phyloP scores from a whole-genome alignment of 169 alveolate genomes.

The Cyclospora cayetanensis region DNA sequence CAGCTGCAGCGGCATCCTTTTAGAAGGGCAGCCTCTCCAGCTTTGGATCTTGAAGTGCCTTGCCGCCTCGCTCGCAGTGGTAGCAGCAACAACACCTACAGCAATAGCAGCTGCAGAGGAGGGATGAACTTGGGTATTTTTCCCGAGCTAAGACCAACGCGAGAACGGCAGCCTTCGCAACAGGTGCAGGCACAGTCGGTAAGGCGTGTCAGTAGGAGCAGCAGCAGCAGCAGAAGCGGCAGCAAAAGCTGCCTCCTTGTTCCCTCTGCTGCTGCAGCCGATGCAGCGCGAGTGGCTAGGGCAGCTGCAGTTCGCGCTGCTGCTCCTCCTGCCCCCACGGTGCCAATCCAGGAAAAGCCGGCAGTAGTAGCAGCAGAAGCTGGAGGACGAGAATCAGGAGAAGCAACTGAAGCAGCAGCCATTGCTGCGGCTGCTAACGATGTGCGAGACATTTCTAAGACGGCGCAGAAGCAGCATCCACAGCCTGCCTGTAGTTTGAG shows the following conservation, averaged over 20 bases:
- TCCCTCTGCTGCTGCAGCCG: background rate
- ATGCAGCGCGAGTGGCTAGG: background rate
- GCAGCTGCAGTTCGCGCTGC: background rate
- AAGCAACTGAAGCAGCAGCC: background rate
- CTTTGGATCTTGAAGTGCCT: background rate
- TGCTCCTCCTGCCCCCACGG: constrained; percentile 1
- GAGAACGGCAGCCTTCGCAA: background rate
- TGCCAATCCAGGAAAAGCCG: background rate
- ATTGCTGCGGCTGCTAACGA: constrained; percentile 21
- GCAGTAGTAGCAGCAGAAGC: background rate
- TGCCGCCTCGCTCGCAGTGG: background rate
- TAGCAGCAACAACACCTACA: constrained; percentile 1
- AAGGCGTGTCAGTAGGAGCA: background rate
- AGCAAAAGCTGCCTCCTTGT: background rate
- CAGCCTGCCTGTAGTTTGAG: too few species aligned
- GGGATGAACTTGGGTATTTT: background rate
- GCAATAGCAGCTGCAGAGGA: constrained; percentile 28
- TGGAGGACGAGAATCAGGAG: background rate
- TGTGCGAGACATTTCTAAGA: too few species aligned
- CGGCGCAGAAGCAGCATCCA: too few species aligned
- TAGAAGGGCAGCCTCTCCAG: background rate
- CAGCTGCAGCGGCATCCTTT: constrained; percentile 1
- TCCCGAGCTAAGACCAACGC: background rate
- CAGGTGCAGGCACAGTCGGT: background rate
- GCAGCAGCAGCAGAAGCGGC: constrained; percentile 54